Percentiles rank a stretch among this genome's conserved stretches.
Evolutionary conservation across 805 yeast genomes (phyloP).

Genomic region (Jamesozyma piceae): DNA sequence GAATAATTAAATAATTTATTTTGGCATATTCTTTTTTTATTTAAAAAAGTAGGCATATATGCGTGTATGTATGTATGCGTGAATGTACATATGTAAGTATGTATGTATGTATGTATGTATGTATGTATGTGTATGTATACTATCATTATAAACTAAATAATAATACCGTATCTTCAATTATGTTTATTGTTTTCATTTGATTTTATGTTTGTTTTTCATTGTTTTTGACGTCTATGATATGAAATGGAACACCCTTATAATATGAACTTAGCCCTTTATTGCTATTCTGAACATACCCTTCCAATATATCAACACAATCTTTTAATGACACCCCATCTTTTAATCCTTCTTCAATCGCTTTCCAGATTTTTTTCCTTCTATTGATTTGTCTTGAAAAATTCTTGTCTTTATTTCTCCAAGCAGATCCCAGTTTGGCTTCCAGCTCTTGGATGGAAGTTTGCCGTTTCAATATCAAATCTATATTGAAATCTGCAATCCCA

Average conservation of each 20-base stretch:
- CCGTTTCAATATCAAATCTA: conserved; percentile 14
- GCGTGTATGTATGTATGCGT: no score
- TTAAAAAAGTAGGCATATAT: no score
- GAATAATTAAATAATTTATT: no score
- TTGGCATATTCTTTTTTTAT: no score
- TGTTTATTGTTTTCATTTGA: no score
- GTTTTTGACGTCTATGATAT: conserved; percentile 8
- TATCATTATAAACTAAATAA: neutral
- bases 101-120: neutral
- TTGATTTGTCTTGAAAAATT: conserved; percentile 28
- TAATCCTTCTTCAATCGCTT: conserved; percentile 23
- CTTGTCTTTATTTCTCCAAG: conserved; percentile 26
- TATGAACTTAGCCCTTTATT: conserved; percentile 23
- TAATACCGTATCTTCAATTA: no score
- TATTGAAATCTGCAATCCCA: conserved; percentile 1
- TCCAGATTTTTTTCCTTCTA: conserved; percentile 27
- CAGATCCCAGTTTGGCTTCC: conserved; percentile 20
- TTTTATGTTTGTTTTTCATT: neutral
- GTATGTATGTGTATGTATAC: neutral
- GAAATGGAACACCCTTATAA: conserved; percentile 26
- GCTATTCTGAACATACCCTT: conserved; percentile 15
- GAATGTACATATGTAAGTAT: neutral
- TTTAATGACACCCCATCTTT: conserved; percentile 17
- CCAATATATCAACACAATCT: conserved; percentile 19
- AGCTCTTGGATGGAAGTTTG: conserved; percentile 19